Evolutionary conservation across 352 stramenopile species (phyloP).

Genomic region (Globisporangium middletonii): DNA sequence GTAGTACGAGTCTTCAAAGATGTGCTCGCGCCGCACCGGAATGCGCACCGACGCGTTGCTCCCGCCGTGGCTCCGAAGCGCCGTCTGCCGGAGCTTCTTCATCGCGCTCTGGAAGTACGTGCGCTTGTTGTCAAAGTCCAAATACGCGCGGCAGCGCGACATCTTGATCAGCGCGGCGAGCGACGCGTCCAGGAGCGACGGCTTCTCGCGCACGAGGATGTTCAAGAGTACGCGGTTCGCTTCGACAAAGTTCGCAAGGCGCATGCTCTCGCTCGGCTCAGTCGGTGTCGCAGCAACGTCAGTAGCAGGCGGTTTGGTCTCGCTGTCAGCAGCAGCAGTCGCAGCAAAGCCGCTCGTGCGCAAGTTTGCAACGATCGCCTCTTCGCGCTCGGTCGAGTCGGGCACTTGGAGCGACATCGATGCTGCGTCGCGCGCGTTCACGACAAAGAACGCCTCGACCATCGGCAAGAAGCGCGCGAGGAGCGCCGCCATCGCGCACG

Average conservation of each 20-base stretch:
- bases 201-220: slow-evolving; percentile 95
- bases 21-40: slow-evolving; percentile 91
- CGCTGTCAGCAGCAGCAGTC: slow-evolving; percentile 10
- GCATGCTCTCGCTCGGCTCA: slow-evolving; percentile 45
- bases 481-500: slow-evolving; percentile 89
- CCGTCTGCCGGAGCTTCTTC: slow-evolving; percentile 85
- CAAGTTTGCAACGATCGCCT: slow-evolving; percentile 67
- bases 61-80: slow-evolving; percentile 82
- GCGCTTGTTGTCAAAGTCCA: slow-evolving; percentile 99
- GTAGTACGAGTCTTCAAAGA: slow-evolving; percentile 99
- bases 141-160: slow-evolving; percentile 89
- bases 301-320: neutral
- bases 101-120: slow-evolving; percentile 97
- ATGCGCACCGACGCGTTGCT: slow-evolving; percentile 88
- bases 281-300: slow-evolving; percentile 28
- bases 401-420: slow-evolving; percentile 73
- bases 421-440: slow-evolving; percentile 89
- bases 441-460: slow-evolving; percentile 98
- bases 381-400: slow-evolving; percentile 70
- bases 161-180: slow-evolving; percentile 95
- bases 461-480: slow-evolving; percentile 96
- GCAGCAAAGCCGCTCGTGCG: slow-evolving; percentile 48
- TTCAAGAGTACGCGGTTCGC: slow-evolving; percentile 97
- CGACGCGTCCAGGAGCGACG: slow-evolving; percentile 94
- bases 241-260: slow-evolving; percentile 92